Evolutionary conservation across 2,329 filamentous ascomycete genomes (phyloP), one percentile per base, ranked within the genome.

Genomic region (Cordyceps farinosa): DNA sequence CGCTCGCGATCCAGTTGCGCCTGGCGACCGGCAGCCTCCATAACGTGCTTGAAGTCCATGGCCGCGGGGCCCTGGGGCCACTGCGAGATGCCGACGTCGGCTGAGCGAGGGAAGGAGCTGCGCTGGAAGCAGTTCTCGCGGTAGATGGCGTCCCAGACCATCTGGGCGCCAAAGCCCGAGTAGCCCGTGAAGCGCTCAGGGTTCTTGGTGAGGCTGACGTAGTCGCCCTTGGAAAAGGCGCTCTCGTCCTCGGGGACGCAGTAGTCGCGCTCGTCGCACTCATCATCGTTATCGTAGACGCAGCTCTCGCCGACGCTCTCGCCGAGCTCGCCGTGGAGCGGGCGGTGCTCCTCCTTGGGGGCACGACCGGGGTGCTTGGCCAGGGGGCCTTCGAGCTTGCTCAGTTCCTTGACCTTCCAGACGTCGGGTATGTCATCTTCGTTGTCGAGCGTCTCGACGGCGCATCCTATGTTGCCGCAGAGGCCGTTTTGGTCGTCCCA

Each of bases 61-160:
- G 81, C 84, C 1, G 86, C 87, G 3, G 82, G 80, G 32, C 81
- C 81, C 40, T 74, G 72, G n/a, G 77, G 73, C 62, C 77, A 76
- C 17, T 69, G 67, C 34, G 76, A 77, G 63, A 73, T 69, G 48
- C 84, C 85, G 8, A 87, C 76, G 64, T 81, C 77, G 32, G 85
- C 84, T 29, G 84, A 84, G 64, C 81, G 78, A 2, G 86, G 82
- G 73, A 88, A 88, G 0, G 86, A 88, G 67, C 83, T 83, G 73
- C 82, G 84, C 70, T 87, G 84, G 80, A 99, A 99, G 79, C 95
- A 99, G 76, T 99, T 99, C 76, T 99, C 95, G 59, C 92, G 85
- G 77, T 99, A 99, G 65, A 99, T 92, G 63, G 95, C 90, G 73
- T 97, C 90, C 95, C 95, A 99, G 17, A 99, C 91, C 78, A 96